Evolutionary conservation across 176 grass and related monocot species (phyloP).

Genomic region (Hordeum vulgare): MorexV3_pseudomolecules_assembly NC_058522.1:559427341-559427840

Average conservation of each 20-base stretch:
- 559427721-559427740: conserved; percentile 50
- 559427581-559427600: neutral
- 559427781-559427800: conserved; percentile 40
- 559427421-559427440: no score
- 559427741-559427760: conserved; percentile 28
- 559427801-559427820: neutral
- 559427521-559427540: neutral
- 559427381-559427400: no score
- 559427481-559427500: no score
- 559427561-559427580: neutral
- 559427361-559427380: no score
- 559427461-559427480: no score
- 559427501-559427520: neutral
- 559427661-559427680: neutral
- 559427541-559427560: neutral
- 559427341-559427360: no score
- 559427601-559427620: neutral
- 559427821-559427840: neutral
- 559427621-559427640: neutral
- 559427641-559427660: neutral
- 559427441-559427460: no score
- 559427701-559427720: conserved; percentile 57
- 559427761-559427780: neutral
- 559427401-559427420: no score
- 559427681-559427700: conserved; percentile 50